These are phyloP conservation scores for Olyra latifolia DNA, from an alignment of 176 grass and related monocot species.

Conservation along the genomic window DNA sequence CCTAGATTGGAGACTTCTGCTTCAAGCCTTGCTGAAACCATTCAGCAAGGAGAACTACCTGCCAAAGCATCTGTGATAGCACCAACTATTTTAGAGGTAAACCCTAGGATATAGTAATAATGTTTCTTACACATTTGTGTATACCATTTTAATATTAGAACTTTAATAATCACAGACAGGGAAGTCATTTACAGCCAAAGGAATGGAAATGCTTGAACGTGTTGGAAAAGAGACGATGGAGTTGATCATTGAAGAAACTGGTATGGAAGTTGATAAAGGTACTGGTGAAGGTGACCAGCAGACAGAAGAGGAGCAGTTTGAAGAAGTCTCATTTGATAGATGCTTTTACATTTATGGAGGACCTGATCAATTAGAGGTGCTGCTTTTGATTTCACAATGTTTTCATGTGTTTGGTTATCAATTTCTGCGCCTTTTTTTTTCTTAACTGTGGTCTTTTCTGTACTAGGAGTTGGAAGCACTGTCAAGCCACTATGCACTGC, in stretches of 20 bases:
- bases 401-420: slow-evolving; percentile 3
- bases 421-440: slow-evolving; percentile 17
- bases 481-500: slow-evolving; percentile 84
- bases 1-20: slow-evolving; percentile 91
- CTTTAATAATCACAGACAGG: slow-evolving; percentile 62
- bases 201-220: slow-evolving; percentile 92
- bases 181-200: slow-evolving; percentile 78
- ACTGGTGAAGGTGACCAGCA: slow-evolving; percentile 51
- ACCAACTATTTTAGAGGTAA: slow-evolving; percentile 87
- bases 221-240: slow-evolving; percentile 99
- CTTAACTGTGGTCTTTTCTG: slow-evolving; percentile 9
- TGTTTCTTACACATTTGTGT: slow-evolving; percentile 9
- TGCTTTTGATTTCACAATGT: slow-evolving; percentile 35
- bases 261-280: slow-evolving; percentile 82
- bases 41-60: slow-evolving; percentile 83
- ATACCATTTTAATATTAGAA: slow-evolving; percentile 32
- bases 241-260: slow-evolving; percentile 86
- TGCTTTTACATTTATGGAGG: slow-evolving; percentile 99
- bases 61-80: slow-evolving; percentile 75
- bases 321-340: slow-evolving; percentile 94
- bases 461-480: slow-evolving; percentile 88
- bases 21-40: slow-evolving; percentile 77
- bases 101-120: slow-evolving; percentile 9
- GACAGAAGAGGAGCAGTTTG: slow-evolving; percentile 78
- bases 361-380: slow-evolving; percentile 92